Percentiles rank a stretch among this genome's conserved stretches.
phyloP scores from a whole-genome alignment of 2,329 filamentous ascomycete genomes.

The Basipetospora chlamydospora region DNA sequence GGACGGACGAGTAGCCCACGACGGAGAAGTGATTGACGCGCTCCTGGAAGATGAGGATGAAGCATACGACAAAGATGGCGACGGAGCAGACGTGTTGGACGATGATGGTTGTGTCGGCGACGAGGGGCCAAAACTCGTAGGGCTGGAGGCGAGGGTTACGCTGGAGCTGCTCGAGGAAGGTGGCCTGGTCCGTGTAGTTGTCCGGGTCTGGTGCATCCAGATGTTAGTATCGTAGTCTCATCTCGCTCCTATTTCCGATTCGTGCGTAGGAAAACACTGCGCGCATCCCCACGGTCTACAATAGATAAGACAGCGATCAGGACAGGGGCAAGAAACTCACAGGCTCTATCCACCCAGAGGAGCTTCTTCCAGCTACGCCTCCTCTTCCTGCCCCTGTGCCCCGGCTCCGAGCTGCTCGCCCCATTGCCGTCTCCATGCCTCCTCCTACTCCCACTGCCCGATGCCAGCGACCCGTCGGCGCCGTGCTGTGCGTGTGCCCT shows the following conservation, averaged over 20 bases:
- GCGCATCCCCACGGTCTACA: no score
- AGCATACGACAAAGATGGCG: constrained; percentile 86
- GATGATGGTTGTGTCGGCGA: constrained; percentile 89
- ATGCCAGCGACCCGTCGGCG: no score
- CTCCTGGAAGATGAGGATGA: constrained; percentile 77
- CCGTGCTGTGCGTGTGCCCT: constrained; percentile 5
- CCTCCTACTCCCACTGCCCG: constrained; percentile 14
- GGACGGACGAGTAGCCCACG: constrained; percentile 68
- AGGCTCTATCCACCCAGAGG: constrained; percentile 94
- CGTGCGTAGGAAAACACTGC: no score
- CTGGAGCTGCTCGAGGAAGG: constrained; percentile 91
- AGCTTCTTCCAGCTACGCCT: constrained; percentile 82
- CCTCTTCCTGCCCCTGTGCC: constrained; percentile 53
- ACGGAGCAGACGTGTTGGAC: constrained; percentile 94
- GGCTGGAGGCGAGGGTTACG: constrained; percentile 84
- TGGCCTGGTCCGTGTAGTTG: constrained; percentile 95
- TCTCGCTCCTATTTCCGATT: no score
- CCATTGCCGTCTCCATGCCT: constrained; percentile 26
- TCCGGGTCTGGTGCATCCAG: constrained; percentile 92
- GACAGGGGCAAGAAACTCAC: constrained; percentile 41
- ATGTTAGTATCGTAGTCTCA: no score
- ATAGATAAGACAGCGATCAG: constrained; percentile 29
- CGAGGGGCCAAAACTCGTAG: constrained; percentile 96
- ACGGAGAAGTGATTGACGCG: constrained; percentile 82
- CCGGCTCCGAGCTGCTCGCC: constrained; percentile 41